These are phyloP conservation scores for Prunella vulgaris DNA, from an alignment of 257 asterid genomes.

Conservation along the genomic window DNA sequence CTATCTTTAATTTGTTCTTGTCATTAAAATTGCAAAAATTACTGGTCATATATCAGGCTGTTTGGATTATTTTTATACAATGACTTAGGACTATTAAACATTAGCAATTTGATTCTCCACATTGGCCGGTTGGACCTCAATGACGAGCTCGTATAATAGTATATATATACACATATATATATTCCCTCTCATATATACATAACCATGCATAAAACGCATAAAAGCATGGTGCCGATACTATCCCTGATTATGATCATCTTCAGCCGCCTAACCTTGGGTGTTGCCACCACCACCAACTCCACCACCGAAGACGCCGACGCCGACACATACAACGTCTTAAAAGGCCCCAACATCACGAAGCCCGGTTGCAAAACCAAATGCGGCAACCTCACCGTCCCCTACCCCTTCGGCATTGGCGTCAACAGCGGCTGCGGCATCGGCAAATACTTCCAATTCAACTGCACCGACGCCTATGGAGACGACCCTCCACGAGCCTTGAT, in stretches of 20 bases:
- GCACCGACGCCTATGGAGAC: conserved; percentile 43
- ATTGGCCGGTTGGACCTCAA: no score
- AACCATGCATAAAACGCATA: neutral
- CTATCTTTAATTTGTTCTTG: no score
- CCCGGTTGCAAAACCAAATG: conserved; percentile 39
- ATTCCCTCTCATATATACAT: no score
- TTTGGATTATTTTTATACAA: no score
- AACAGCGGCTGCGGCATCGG: conserved; percentile 33
- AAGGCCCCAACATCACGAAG: conserved; percentile 32
- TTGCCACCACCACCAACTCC: conserved; percentile 3
- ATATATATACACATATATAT: no score
- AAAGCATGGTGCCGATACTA: conserved; percentile 8
- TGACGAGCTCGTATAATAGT: no score
- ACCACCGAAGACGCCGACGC: no score
- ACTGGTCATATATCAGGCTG: no score
- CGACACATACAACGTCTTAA: conserved; percentile 28
- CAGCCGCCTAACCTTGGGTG: conserved; percentile 9
- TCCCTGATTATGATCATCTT: conserved; percentile 10
- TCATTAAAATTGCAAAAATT: no score
- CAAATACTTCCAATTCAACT: conserved; percentile 27
- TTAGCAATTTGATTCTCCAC: no score
- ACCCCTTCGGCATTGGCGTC: conserved; percentile 52
- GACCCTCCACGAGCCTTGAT: conserved; percentile 42
- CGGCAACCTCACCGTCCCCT: conserved; percentile 58
- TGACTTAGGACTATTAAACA: no score